phyloP scores from a whole-genome alignment of 371 early-diverging fungal genomes.

The Syncephalastrum monosporum region DNA sequence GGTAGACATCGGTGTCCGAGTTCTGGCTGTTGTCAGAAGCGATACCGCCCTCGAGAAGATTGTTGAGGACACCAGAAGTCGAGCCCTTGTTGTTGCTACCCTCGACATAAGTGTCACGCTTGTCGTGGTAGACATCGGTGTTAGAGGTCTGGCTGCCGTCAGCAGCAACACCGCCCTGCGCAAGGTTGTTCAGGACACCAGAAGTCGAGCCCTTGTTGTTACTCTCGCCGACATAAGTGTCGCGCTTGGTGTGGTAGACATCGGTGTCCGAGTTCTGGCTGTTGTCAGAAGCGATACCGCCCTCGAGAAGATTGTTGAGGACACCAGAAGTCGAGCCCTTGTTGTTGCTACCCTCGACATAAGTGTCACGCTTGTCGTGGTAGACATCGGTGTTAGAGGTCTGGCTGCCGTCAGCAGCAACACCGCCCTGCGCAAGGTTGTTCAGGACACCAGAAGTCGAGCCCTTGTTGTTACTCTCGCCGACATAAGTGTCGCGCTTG shows the following conservation, averaged over 20 bases:
- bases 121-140: too few species aligned
- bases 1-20: neutral
- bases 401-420: too few species aligned
- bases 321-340: neutral
- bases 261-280: neutral
- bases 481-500: neutral
- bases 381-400: neutral
- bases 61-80: neutral
- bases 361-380: neutral
- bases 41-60: neutral
- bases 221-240: neutral
- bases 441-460: neutral
- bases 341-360: constrained; percentile 1
- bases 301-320: neutral
- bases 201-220: neutral
- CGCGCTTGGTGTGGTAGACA: neutral
- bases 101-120: neutral
- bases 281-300: neutral
- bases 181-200: constrained; percentile 1
- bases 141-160: neutral
- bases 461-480: neutral
- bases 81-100: neutral
- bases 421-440: too few species aligned
- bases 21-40: constrained; percentile 5
- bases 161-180: neutral